These are phyloP conservation scores for Kondoa malvinella DNA, from an alignment of 768 basidiomycete genomes.

Conservation along the genomic window DNA sequence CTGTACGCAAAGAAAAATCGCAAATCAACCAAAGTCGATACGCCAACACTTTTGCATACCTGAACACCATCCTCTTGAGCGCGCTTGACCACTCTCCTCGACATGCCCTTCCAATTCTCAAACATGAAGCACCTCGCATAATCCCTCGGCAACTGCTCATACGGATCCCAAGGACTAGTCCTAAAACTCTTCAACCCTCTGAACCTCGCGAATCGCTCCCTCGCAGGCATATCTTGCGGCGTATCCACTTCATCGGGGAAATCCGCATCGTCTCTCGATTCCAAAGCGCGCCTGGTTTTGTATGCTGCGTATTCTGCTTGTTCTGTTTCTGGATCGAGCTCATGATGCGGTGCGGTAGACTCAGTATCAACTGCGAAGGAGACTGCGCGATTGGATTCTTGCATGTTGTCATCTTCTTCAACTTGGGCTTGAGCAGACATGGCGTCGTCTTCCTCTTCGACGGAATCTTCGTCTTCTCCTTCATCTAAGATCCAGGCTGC, in stretches of 20 bases:
- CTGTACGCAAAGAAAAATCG: slow-evolving; percentile 35
- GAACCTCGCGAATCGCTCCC: slow-evolving; percentile 71
- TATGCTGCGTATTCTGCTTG: slow-evolving; percentile 28
- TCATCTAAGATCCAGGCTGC: slow-evolving; percentile 89
- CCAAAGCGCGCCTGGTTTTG: slow-evolving; percentile 39
- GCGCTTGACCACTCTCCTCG: slow-evolving; percentile 46
- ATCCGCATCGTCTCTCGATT: slow-evolving; percentile 62
- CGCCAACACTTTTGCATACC: slow-evolving; percentile 36
- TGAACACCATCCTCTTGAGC: slow-evolving; percentile 54
- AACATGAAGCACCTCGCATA: slow-evolving; percentile 94
- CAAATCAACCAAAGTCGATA: slow-evolving; percentile 10
- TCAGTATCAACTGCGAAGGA: slow-evolving; percentile 1
- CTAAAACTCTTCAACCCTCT: slow-evolving; percentile 81
- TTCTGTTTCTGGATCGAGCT: slow-evolving; percentile 14
- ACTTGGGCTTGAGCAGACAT: slow-evolving; percentile 40
- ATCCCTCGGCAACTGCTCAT: slow-evolving; percentile 82
- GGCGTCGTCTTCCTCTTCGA: slow-evolving; percentile 32
- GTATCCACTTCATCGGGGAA: slow-evolving; percentile 97
- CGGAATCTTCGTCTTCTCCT: slow-evolving; percentile 32
- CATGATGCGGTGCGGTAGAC: slow-evolving; percentile 16
- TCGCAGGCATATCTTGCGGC: slow-evolving; percentile 62
- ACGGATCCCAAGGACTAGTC: slow-evolving; percentile 94
- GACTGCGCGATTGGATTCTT: slow-evolving; percentile 27
- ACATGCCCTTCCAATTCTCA: slow-evolving; percentile 79
- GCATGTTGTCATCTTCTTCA: slow-evolving; percentile 31